phyloP scores from a whole-genome alignment of 768 basidiomycete species.

The Clavaria fumosa region DNA sequence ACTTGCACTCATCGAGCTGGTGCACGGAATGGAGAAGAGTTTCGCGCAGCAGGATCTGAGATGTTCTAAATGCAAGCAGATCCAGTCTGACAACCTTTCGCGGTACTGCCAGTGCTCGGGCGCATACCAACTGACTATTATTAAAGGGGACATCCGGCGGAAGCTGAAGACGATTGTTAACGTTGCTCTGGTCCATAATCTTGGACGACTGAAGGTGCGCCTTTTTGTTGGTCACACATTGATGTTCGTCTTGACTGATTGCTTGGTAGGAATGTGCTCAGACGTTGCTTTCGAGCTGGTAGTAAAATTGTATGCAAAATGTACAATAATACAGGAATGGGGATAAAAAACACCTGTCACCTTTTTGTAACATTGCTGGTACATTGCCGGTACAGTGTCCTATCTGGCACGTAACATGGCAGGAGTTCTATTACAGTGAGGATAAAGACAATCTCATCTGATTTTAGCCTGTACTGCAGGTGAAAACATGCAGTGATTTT shows the following conservation, averaged over 20 bases:
- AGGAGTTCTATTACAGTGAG: too few species aligned
- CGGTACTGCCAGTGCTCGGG: constrained; percentile 84
- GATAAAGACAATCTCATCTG: too few species aligned
- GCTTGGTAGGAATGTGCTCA: constrained; percentile 30
- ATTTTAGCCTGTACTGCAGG: too few species aligned
- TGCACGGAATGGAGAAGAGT: constrained; percentile 50
- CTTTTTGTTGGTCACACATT: constrained; percentile 1
- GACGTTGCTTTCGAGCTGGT: constrained; percentile 29
- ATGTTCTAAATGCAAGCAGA: constrained; percentile 80
- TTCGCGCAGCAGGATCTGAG: constrained; percentile 84
- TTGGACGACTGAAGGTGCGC: constrained; percentile 50
- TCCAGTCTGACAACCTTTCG: constrained; percentile 79
- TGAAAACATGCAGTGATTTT: too few species aligned
- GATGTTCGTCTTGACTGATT: background rate
- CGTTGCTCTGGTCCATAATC: constrained; percentile 59
- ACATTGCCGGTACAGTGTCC: too few species aligned
- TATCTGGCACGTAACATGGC: too few species aligned
- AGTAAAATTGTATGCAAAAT: constrained; percentile 5
- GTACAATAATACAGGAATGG: too few species aligned
- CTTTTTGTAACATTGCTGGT: too few species aligned
- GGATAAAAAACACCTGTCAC: too few species aligned
- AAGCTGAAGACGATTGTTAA: constrained; percentile 73
- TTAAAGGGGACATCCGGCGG: constrained; percentile 54
- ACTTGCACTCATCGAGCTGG: constrained; percentile 64
- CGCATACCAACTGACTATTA: constrained; percentile 55